Evolutionary conservation across 768 basidiomycete species (phyloP).

Genomic region (Hygrophorus russula): DNA sequence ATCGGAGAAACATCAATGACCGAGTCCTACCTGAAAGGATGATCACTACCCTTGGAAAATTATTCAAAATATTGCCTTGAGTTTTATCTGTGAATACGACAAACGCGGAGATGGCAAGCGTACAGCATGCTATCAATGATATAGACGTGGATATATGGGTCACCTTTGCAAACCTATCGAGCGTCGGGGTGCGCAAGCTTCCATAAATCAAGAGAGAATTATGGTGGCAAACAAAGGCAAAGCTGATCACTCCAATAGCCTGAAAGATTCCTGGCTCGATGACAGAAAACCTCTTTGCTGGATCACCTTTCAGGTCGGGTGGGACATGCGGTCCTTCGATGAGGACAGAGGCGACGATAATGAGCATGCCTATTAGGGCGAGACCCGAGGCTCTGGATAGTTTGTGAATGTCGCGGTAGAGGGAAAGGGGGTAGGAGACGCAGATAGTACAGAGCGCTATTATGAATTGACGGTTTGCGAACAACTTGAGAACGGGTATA

Average conservation of each 20-base stretch:
- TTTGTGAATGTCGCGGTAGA: slow-evolving; percentile 97
- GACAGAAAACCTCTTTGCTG: slow-evolving; percentile 61
- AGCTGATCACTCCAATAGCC: slow-evolving; percentile 95
- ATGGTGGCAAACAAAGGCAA: slow-evolving; percentile 96
- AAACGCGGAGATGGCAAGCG: slow-evolving; percentile 80
- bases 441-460: slow-evolving; percentile 78
- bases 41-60: slow-evolving; percentile 64
- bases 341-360: slow-evolving; percentile 82
- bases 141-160: slow-evolving; percentile 86
- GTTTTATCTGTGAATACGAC: slow-evolving; percentile 85
- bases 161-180: slow-evolving; percentile 87
- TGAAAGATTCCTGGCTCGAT: slow-evolving; percentile 78
- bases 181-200: slow-evolving; percentile 81
- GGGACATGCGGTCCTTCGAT: slow-evolving; percentile 72
- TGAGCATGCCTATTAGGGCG: slow-evolving; percentile 86
- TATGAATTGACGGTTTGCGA: slow-evolving; percentile 83
- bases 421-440: slow-evolving; percentile 89
- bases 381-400: slow-evolving; percentile 86
- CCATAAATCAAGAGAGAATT: slow-evolving; percentile 97
- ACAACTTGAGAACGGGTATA: slow-evolving; percentile 63
- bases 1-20: slow-evolving; percentile 2
- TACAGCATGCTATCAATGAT: slow-evolving; percentile 75
- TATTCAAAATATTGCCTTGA: slow-evolving; percentile 94
- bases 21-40: neutral
- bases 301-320: slow-evolving; percentile 66